Evolutionary conservation across 202 grass and related monocot species (phyloP), one percentile per base, ranked within the genome.

Genomic region (Tripidium arundinaceum): DNA sequence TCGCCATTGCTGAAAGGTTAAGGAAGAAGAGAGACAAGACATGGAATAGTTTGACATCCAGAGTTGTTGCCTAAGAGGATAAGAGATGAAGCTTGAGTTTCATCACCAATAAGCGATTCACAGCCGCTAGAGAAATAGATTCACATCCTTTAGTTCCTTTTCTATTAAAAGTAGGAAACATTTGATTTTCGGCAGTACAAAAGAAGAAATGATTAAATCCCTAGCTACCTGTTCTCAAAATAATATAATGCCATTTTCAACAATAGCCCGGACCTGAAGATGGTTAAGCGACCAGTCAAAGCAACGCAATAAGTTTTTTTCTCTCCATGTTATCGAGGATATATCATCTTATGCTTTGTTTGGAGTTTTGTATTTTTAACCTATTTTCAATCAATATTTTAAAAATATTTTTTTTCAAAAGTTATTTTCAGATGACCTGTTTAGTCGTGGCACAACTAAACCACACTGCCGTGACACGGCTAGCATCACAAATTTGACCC

Each of bases 1-100:
- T 94, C 5, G 85, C 66, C 27, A 89, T 97, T 62, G 81, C 93
- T 38, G 89, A 91, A 4, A 90, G 75, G 79, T 45, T 91, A 58
- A 89, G 75, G 77, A 91, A 78, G 40, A 89, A 86, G 46, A 86
- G 89, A 77, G 65, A 66, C 38, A 39, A 15, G 39, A 36, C 79
- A 57, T 91, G 72, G 89, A 55, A 4, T 33, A 83, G 68, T 14
- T 49, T 57, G 46, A 27, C 68, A 12, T 57, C 62, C 52, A 68
- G 58, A 5, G 50, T 71, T 55, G 33, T 42, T 22, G 65, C 60
- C 11, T 90, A 77, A 77, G 19, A 84, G 7, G 16, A 25, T 84
- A 67, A 84, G 14, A 73, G 4, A 34, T 33, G 6, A n/a, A 79
- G 21, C 68, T 49, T 71, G 68, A 71, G 18, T 71, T 71, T 71